A percentile compares a stretch with the other conserved stretches of the same genome.
These are phyloP conservation scores for Arbutus unedo DNA, from an alignment of 148 eudicot species.

Conservation along the genomic window DNA sequence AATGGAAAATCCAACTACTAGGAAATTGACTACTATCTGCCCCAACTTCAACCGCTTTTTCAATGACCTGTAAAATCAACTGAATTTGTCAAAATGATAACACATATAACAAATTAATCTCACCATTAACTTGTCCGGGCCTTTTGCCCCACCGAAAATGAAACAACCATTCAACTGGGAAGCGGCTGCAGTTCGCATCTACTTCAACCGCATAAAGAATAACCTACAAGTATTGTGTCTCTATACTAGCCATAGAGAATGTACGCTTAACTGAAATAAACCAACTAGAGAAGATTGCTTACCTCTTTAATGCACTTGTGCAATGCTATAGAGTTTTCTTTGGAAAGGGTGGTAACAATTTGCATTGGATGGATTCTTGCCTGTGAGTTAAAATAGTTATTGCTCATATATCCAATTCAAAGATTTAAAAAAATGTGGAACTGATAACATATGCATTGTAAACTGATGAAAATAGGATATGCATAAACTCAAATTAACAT, in stretches of 20 bases:
- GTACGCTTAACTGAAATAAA: conserved; percentile 12
- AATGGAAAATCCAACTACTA: conserved; percentile 85
- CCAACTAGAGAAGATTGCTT: conserved; percentile 4
- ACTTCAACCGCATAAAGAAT: conserved; percentile 70
- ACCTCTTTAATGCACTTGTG: conserved; percentile 87
- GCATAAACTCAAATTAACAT: not conserved
- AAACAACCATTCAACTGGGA: conserved; percentile 88
- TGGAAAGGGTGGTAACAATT: conserved; percentile 56
- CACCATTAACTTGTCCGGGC: conserved; percentile 78
- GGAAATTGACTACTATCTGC: conserved; percentile 89
- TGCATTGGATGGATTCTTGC: conserved; percentile 88
- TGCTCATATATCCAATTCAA: not conserved
- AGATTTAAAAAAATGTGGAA: not conserved
- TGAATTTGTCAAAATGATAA: conserved; percentile 27
- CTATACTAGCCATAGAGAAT: conserved; percentile 31
- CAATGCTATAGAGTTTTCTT: conserved; percentile 56
- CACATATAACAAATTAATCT: conserved; percentile 35
- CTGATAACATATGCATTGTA: not conserved
- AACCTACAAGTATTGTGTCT: conserved; percentile 64
- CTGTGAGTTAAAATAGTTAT: conserved; percentile 30
- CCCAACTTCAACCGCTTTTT: conserved; percentile 84
- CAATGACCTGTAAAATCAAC: conserved; percentile 76
- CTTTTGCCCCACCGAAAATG: conserved; percentile 96
- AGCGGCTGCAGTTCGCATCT: conserved; percentile 72
- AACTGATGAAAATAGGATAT: not conserved